Base-by-base conservation (phyloP, 495 filamentous ascomycete genomes). In the Bryoglossum gracile region DNA sequence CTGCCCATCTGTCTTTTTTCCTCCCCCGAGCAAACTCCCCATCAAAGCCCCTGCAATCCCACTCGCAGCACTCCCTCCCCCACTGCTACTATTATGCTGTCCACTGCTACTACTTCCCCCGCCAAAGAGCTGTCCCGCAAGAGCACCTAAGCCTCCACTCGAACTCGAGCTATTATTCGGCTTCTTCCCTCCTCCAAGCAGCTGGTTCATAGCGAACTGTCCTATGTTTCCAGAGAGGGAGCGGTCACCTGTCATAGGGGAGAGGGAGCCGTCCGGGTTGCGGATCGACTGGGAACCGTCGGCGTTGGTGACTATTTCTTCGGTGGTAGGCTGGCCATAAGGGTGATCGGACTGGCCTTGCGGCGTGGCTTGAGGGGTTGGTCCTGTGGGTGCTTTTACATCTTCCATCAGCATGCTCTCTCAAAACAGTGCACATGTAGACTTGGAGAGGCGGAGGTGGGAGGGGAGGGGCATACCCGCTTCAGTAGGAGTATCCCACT, bases 401-500 rank as follows among this genome's bases (percentile, higher is more conserved):
- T 30, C 26, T 13, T 30, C 26, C 5, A 30, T 6, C 26, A 30
- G 13, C 5, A 30, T 13, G 13, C 5, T 30, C 26, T 30, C 26
- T 5, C 26, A 30, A n/a, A n/a, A n/a, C n/a, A n/a, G n/a, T n/a
- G n/a, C n/a, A n/a, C n/a, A n/a, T n/a, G n/a, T n/a, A 30, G 26
- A 5, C 13, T 30, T 30, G 26, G 26, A n/a, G 26, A 30, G 13
- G 26, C 26, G 26, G 26, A 30, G 13, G 13, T 30, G 5, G 26
- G 26, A 30, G 5, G 26, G 26, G 26, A 30, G 13, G 6, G 26
- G 5, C 26, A 30, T 30, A 30, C 26, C 26, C 5, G 82, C 71
- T 45, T 82, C 70, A 16, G 80, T 86, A 18, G 86, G 86, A 11
- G 83, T 73, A 3, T 88, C 82, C 86, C 86, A 91, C 64, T 85